Conservation (phyloP, 345 rosid species). For the Pistacia vera region DNA sequence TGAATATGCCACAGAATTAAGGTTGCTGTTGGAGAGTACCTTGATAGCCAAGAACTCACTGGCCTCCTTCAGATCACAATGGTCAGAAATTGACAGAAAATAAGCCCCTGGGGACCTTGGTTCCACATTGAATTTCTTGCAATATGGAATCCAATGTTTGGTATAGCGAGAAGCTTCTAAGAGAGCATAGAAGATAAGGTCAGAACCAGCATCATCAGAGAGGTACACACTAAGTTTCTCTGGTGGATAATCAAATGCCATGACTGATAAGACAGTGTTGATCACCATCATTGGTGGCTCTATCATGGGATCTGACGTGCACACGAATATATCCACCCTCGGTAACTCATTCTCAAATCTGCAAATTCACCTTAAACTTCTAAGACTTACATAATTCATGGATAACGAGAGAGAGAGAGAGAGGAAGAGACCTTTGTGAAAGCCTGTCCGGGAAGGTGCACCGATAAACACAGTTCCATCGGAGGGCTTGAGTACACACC, state of each 20-base stretch:
- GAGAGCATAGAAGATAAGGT: conserved; percentile 49
- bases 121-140: conserved; percentile 42
- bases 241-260: conserved; percentile 49
- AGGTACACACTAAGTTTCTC: conserved; percentile 50
- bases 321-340: conserved; percentile 49
- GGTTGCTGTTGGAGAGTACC: conserved; percentile 16
- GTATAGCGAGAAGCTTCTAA: conserved; percentile 53
- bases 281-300: conserved; percentile 58
- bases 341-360: conserved; percentile 44
- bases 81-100: conserved; percentile 20
- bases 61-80: not conserved
- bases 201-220: conserved; percentile 57
- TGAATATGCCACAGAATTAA: too few relatives aligned
- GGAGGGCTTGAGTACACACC: conserved; percentile 42
- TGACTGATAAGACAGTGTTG: conserved; percentile 48
- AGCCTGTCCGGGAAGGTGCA: conserved; percentile 52
- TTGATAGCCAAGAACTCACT: conserved; percentile 23
- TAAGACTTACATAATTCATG: not conserved
- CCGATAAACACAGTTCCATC: conserved; percentile 43
- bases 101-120: conserved; percentile 51
- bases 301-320: conserved; percentile 54
- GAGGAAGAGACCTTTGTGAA: conserved; percentile 36
- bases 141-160: conserved; percentile 52
- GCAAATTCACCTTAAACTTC: not conserved
- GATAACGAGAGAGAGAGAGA: not conserved